Evolutionary conservation across 169 alveolate species (phyloP), one percentile per base, ranked within the genome.

Genomic region (Perkinsus chesapeaki): DNA sequence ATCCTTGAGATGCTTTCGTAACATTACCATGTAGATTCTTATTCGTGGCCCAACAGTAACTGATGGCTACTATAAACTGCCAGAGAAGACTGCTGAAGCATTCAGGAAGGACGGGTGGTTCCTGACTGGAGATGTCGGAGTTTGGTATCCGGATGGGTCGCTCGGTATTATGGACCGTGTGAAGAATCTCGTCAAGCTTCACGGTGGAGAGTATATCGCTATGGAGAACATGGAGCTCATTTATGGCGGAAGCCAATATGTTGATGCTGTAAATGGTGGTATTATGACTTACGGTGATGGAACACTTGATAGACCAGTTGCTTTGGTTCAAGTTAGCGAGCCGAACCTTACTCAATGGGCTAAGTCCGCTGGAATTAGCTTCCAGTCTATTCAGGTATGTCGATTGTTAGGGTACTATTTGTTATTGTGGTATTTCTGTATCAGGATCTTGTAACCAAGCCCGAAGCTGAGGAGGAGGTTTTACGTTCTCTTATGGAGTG

Each of bases 191-290:
- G 97, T 97, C 93, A 97, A 97, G 92, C 95, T 97, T 9, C 95
- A 97, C 39, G 96, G 97, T 94, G 99, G 99, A 91, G 99, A 97
- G 73, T 97, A 97, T 92, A 96, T 97, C n/a, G 97, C 98, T 39
- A 98, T 98, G 39, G 99, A 96, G 91, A 95, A 96, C 73, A 93
- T 96, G 34, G 98, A 97, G 93, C 90, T 92, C 37, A 93, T 95
- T 43, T 97, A 97, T 91, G 43, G 82, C 23, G 82, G 82, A 72
- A 38, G 95, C 96, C 92, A 94, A 95, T 37, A 47, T 73, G 82
- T 95, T 94, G 37, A 94, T 97, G 90, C 94, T 60, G 95, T 94
- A 92, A 73, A 93, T 91, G 93, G 96, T 94, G 95, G 96, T 39
- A 93, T 96, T 95, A 96, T 97, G 91, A 95, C 96, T 95, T 93